phyloP scores from a whole-genome alignment of 2,329 filamentous ascomycete genomes.

The Arthrinium puccinioides region DNA sequence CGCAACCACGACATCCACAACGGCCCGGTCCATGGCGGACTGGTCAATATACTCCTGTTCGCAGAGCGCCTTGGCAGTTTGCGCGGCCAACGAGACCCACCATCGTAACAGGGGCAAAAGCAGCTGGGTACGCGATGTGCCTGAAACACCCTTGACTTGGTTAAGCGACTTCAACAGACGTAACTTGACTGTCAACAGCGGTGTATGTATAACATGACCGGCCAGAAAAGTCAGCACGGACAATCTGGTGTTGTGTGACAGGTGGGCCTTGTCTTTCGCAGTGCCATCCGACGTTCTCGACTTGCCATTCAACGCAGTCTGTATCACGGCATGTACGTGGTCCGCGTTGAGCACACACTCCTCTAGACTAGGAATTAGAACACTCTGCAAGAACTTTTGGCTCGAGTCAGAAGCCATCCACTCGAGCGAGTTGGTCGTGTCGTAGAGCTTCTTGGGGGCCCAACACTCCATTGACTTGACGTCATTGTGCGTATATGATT shows the following conservation, averaged over 20 bases:
- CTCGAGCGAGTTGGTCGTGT: conserved; percentile 41
- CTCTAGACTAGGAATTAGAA: conserved; percentile 70
- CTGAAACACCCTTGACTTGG: conserved; percentile 63
- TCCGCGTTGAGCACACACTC: conserved; percentile 77
- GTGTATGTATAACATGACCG: conserved; percentile 63
- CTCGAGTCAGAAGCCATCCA: conserved; percentile 53
- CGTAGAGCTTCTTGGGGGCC: conserved; percentile 61
- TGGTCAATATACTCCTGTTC: conserved; percentile 34
- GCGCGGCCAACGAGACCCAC: conserved; percentile 54
- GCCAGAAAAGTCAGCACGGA: conserved; percentile 66
- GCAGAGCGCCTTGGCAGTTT: conserved; percentile 44
- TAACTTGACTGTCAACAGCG: conserved; percentile 61
- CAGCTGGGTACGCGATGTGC: conserved; percentile 61
- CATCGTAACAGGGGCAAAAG: conserved; percentile 67
- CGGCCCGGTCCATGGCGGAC: conserved; percentile 30
- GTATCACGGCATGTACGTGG: conserved; percentile 60
- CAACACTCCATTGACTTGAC: conserved; percentile 42
- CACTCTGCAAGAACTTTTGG: conserved; percentile 53
- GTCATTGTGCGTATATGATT: conserved; percentile 31
- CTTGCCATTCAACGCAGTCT: conserved; percentile 49
- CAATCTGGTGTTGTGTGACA: conserved; percentile 54
- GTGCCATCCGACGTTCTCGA: conserved; percentile 17
- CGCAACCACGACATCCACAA: conserved; percentile 45
- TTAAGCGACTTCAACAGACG: conserved; percentile 67
- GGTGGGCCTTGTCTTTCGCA: conserved; percentile 40